Percentiles rank a stretch among this genome's conserved stretches.
Evolutionary conservation across 371 early-diverging fungal species (phyloP).

Genomic region (Astathelohania contejeani): DNA sequence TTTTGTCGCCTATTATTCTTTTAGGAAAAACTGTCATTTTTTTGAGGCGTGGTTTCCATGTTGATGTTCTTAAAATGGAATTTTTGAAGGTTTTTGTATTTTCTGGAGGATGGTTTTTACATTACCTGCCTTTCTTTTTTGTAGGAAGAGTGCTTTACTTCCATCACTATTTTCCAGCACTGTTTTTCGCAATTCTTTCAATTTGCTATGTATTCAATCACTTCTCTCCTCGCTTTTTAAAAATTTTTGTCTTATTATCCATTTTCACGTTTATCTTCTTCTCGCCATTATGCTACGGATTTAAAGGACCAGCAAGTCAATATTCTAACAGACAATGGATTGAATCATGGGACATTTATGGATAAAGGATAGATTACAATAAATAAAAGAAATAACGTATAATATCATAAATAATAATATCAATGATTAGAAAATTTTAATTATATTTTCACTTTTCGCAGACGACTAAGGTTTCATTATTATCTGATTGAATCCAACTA

Average conservation of each 20-base stretch:
- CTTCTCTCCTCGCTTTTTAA: neutral
- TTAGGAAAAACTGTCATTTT: slow-evolving; percentile 12
- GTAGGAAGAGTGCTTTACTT: slow-evolving; percentile 83
- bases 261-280: neutral
- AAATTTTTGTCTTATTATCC: neutral
- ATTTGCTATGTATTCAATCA: slow-evolving; percentile 58
- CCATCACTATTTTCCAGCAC: slow-evolving; percentile 92
- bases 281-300: neutral
- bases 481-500: too few species aligned
- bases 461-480: too few species aligned
- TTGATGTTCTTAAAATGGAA: neutral
- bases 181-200: slow-evolving; percentile 73
- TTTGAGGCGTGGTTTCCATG: neutral
- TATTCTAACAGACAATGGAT: too few species aligned
- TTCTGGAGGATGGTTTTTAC: slow-evolving; percentile 69
- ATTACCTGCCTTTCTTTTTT: slow-evolving; percentile 83
- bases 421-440: too few species aligned
- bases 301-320: too few species aligned
- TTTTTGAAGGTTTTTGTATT: slow-evolving; percentile 2
- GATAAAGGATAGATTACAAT: too few species aligned
- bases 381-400: too few species aligned
- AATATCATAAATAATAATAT: too few species aligned
- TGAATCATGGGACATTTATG: too few species aligned
- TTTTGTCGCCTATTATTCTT: slow-evolving; percentile 31
- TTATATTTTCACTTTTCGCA: too few species aligned